Evolutionary conservation across 495 filamentous ascomycete genomes (phyloP).

Genomic region (Podospora australis): DNA sequence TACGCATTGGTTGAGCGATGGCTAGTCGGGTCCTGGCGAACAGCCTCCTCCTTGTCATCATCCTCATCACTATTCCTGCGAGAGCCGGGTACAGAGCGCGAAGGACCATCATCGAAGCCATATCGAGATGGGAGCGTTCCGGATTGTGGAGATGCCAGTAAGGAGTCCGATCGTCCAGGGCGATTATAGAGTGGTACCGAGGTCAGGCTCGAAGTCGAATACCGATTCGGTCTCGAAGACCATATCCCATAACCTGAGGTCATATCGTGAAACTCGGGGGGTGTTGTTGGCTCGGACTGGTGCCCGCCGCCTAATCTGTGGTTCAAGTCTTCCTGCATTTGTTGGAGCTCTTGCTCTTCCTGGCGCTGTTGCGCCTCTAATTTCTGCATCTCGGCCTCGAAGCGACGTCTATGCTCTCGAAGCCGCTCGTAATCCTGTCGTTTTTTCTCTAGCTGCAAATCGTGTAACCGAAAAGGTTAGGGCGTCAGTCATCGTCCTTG

Average conservation of each 20-base stretch:
- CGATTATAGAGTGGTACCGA: slow-evolving; percentile 72
- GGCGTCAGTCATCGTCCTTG: too few species aligned
- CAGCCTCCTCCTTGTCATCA: slow-evolving; percentile 61
- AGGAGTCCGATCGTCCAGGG: slow-evolving; percentile 65
- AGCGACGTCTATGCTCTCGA: slow-evolving; percentile 73
- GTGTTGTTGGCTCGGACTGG: slow-evolving; percentile 90
- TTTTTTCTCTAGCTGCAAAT: slow-evolving; percentile 94
- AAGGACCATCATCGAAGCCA: slow-evolving; percentile 54
- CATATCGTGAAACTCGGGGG: slow-evolving; percentile 82
- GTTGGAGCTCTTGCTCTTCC: slow-evolving; percentile 74
- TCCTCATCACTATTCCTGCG: slow-evolving; percentile 78
- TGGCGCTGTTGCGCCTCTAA: slow-evolving; percentile 73
- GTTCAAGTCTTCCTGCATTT: slow-evolving; percentile 67
- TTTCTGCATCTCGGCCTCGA: slow-evolving; percentile 81
- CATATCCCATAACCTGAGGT: slow-evolving; percentile 60
- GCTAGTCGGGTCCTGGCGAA: slow-evolving; percentile 57
- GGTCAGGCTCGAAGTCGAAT: slow-evolving; percentile 74
- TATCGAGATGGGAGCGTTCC: slow-evolving; percentile 45
- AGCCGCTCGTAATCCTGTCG: slow-evolving; percentile 79
- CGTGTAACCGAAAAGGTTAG: too few species aligned
- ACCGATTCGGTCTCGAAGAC: slow-evolving; percentile 71
- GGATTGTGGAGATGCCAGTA: slow-evolving; percentile 55
- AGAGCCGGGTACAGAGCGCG: slow-evolving; percentile 80
- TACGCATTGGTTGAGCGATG: slow-evolving; percentile 62
- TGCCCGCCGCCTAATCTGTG: slow-evolving; percentile 51